These are phyloP conservation scores for Coemansia asiatica DNA, from an alignment of 192 early-diverging fungal genomes.

Conservation along the genomic window DNA sequence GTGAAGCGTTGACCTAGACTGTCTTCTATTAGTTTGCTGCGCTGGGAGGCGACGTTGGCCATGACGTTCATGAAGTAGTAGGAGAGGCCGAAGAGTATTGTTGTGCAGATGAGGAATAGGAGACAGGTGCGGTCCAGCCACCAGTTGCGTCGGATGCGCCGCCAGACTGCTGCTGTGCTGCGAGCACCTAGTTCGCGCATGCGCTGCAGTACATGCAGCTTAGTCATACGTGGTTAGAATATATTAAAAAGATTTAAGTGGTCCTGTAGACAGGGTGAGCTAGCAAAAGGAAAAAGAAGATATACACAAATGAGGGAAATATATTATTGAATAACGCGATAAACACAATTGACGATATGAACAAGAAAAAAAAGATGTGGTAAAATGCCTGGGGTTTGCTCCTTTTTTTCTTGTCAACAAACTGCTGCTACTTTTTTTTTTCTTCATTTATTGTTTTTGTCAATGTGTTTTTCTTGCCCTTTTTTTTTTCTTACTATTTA, in stretches of 20 bases:
- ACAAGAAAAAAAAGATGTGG: too few species aligned
- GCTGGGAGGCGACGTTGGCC: slow-evolving; percentile 65
- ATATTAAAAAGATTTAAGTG: slow-evolving; percentile 3
- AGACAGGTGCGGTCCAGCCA: slow-evolving; percentile 52
- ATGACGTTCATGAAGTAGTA: slow-evolving; percentile 65
- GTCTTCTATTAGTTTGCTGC: slow-evolving; percentile 52
- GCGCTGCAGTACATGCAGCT: slow-evolving; percentile 4
- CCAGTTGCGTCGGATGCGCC: slow-evolving; percentile 52
- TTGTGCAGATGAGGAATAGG: slow-evolving; percentile 26
- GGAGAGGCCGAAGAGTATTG: slow-evolving; percentile 37
- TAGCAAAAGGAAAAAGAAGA: too few species aligned
- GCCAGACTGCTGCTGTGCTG: slow-evolving; percentile 10
- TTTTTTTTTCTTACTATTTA: too few species aligned
- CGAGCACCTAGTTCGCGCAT: slow-evolving; percentile 12
- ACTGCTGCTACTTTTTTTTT: too few species aligned
- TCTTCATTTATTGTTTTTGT: too few species aligned
- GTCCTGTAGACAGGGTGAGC: too few species aligned
- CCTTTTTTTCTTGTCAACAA: too few species aligned
- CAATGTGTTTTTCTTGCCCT: too few species aligned
- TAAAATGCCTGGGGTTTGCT: too few species aligned
- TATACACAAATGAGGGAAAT: too few species aligned
- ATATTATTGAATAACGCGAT: too few species aligned
- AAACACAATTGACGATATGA: too few species aligned
- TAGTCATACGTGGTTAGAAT: not conserved
- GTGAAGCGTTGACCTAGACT: slow-evolving; percentile 34